A percentile compares a stretch with the other conserved stretches of the same genome.
Conservation (phyloP, 176 grass and related monocot species). For the Thinopyrum elongatum region DNA sequence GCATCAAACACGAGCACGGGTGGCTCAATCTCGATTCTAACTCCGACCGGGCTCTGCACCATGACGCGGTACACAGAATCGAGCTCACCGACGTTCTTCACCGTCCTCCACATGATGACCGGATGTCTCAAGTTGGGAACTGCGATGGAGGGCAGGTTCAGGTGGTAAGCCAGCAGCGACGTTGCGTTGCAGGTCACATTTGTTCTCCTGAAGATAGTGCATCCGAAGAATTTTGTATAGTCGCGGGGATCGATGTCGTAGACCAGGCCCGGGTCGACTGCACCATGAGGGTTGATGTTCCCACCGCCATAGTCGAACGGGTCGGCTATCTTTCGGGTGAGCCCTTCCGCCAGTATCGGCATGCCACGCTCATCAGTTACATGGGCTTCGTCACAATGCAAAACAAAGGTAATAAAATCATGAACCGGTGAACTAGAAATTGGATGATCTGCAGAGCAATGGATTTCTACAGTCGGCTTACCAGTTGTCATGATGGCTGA, state of each 20-base stretch:
- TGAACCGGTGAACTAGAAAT: too few relatives aligned
- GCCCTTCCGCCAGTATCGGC: not conserved
- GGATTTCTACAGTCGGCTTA: too few relatives aligned
- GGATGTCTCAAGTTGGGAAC: slow-evolving; percentile 19
- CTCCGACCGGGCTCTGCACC: not conserved
- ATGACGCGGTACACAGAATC: slow-evolving; percentile 8
- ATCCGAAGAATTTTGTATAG: too few relatives aligned
- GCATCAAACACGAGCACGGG: too few relatives aligned
- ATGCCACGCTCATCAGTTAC: too few relatives aligned
- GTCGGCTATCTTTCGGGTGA: slow-evolving; percentile 16
- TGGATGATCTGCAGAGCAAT: too few relatives aligned
- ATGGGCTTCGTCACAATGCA: not conserved
- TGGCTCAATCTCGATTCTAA: not conserved
- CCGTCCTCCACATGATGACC: not conserved
- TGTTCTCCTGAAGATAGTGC: not conserved
- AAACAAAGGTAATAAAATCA: not conserved
- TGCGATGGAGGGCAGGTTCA: slow-evolving; percentile 27
- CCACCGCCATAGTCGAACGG: slow-evolving; percentile 36
- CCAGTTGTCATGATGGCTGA: slow-evolving; percentile 25
- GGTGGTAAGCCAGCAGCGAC: not conserved
- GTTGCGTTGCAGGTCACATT: not conserved
- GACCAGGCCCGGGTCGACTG: too few relatives aligned
- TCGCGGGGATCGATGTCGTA: too few relatives aligned
- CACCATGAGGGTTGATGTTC: too few relatives aligned
- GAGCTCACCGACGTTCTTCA: slow-evolving; percentile 16